A percentile compares a stretch with the other conserved stretches of the same genome.
phyloP scores from a whole-genome alignment of 2,329 filamentous ascomycete genomes.

The Leptographium procerum region DNA sequence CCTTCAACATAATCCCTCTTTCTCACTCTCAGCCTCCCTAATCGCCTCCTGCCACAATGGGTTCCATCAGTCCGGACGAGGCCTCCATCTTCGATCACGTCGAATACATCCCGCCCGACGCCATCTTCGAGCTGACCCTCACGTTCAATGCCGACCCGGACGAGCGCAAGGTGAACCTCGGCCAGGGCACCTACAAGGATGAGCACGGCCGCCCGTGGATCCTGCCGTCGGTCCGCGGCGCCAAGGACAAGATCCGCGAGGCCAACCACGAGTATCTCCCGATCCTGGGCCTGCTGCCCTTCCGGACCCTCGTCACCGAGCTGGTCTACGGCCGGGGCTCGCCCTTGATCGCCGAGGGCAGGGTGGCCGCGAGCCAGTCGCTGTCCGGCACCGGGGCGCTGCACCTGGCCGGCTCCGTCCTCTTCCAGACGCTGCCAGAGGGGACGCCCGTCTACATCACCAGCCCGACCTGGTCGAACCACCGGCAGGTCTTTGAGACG shows the following conservation, averaged over 20 bases:
- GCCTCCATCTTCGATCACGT: slow-evolving; percentile 1
- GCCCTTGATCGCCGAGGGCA: neutral
- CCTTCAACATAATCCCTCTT: too few relatives aligned
- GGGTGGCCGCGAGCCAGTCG: slow-evolving; percentile 55
- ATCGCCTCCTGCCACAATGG: neutral
- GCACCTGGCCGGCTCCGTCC: slow-evolving; percentile 85
- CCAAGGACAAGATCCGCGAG: slow-evolving; percentile 75
- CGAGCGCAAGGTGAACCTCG: slow-evolving; percentile 20
- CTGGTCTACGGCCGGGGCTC: slow-evolving; percentile 14
- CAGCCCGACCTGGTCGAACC: slow-evolving; percentile 94
- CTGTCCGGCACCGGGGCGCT: slow-evolving; percentile 95
- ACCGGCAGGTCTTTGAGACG: slow-evolving; percentile 79
- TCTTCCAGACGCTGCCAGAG: slow-evolving; percentile 67
- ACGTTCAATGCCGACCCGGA: slow-evolving; percentile 19
- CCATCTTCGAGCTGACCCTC: slow-evolving; percentile 24
- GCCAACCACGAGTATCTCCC: slow-evolving; percentile 97
- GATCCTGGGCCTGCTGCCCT: slow-evolving; percentile 74
- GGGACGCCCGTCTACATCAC: slow-evolving; percentile 71
- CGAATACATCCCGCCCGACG: slow-evolving; percentile 5
- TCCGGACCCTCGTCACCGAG: slow-evolving; percentile 73
- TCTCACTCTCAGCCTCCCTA: neutral
- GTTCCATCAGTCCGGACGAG: neutral
- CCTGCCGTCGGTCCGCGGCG: slow-evolving; percentile 75
- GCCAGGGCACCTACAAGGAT: slow-evolving; percentile 73
- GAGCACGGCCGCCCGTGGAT: slow-evolving; percentile 95